These are phyloP conservation scores for Skeletonema tropicum DNA, from an alignment of 108 stramenopile species.

Conservation along the genomic window DNA sequence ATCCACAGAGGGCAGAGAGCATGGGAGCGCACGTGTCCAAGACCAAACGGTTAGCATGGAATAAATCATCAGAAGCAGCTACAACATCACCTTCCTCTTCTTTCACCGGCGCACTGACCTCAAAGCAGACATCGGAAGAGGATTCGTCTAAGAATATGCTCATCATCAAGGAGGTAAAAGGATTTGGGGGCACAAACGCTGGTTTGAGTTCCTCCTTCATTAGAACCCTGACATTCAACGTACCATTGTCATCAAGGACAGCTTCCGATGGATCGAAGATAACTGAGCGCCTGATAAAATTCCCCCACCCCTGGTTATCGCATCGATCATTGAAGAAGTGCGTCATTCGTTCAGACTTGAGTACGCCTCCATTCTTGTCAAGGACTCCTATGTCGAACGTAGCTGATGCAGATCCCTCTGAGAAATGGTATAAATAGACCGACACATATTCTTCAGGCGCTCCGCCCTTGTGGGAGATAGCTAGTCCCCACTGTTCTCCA, in stretches of 20 bases:
- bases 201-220: background rate
- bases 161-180: background rate
- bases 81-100: constrained; percentile 39
- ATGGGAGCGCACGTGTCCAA: background rate
- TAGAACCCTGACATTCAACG: background rate
- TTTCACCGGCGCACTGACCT: background rate
- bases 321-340: background rate
- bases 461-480: background rate
- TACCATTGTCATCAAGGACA: background rate
- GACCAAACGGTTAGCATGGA: background rate
- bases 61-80: constrained; percentile 16
- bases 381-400: background rate
- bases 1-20: background rate
- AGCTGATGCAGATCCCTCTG: background rate
- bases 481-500: background rate
- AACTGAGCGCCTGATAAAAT: background rate
- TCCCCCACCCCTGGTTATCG: background rate
- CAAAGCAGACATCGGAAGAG: constrained; percentile 1
- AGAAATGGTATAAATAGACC: background rate
- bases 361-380: background rate
- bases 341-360: background rate
- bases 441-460: constrained; percentile 3
- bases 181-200: background rate
- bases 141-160: background rate
- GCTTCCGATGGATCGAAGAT: background rate